Base-by-base conservation (phyloP, 805 yeast genomes). In the Saccharomycopsis selenospora region DNA sequence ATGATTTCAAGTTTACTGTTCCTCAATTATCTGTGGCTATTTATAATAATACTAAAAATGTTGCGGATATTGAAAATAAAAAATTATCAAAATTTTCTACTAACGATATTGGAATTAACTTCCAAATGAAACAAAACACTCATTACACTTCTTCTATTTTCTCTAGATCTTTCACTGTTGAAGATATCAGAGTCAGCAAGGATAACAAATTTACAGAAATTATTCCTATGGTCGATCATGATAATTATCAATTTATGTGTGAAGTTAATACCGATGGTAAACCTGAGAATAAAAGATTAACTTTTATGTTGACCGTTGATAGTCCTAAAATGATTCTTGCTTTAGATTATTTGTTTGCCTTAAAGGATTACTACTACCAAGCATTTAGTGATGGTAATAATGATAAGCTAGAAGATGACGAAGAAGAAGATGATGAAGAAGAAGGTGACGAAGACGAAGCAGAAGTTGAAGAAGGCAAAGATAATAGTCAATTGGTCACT, bases 271-370 rank as follows among this genome's bases (percentile, higher is more conserved):
- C 80, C 0, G 71, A 66, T 45, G 77, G 75, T 1, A 59, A 62
- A 2, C 64, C 60, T 2, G 55, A 57, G 0, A 62, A 65, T n/a
- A 70, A 72, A 46, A 64, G 71, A 30, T 69, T 77, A 3, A 73
- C 77, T 18, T 60, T 76, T 2, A 72, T 80, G 58, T 59, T 84
- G 3, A 78, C 88, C 0, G 73, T 91, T 8, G 95, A 87, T 51
- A 84, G 82, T 53, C 97, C 97, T 0, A 77, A 76, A 49, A 74
- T 84, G 8, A 80, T 93, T 43, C 62, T 93, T 25, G 96, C 97
- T 0, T 67, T 93, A 56, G 98, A 90, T 60, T 90, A 87, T 62
- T 59, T 91, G 29, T 77, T 90, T 63, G 86, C 93, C 1, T 59
- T 93, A 55, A 85, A 85, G 54, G 60, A 68, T 0, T 90, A 82